Evolutionary conservation across 257 asterid species (phyloP).

Genomic region (Nicotiana noctiflora): DNA sequence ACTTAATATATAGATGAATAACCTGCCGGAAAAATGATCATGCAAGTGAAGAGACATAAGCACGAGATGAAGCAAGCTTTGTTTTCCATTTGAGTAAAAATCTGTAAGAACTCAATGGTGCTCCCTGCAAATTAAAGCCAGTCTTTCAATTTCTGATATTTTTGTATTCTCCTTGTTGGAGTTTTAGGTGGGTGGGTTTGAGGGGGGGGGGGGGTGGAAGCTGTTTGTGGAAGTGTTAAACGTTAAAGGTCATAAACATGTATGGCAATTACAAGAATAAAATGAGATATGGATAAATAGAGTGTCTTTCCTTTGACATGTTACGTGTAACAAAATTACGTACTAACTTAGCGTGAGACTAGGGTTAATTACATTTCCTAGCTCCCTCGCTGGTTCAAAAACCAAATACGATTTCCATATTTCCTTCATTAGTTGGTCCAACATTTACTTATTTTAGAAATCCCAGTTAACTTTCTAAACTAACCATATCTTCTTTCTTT

Average conservation of each 20-base stretch:
- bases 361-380: background rate
- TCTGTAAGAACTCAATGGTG: too few species aligned
- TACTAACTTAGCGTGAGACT: background rate
- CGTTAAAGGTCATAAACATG: background rate
- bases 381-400: background rate
- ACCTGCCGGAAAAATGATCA: background rate
- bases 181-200: too few species aligned
- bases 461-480: background rate
- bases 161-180: too few species aligned
- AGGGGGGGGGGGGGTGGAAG: too few species aligned
- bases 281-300: background rate
- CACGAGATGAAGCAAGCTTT: background rate
- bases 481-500: background rate
- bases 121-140: too few species aligned
- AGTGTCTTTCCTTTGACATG: background rate
- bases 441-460: background rate
- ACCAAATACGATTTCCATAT: background rate
- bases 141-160: too few species aligned
- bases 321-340: background rate
- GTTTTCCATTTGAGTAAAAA: background rate
- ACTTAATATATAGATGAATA: background rate
- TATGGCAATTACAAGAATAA: background rate
- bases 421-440: conserved; percentile 1
- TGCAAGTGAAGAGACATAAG: background rate
- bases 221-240: too few species aligned